Evolutionary conservation across 2,329 filamentous ascomycete species (phyloP), one percentile per base, ranked within the genome.

Genomic region (Biscogniauxia marginata): DNA sequence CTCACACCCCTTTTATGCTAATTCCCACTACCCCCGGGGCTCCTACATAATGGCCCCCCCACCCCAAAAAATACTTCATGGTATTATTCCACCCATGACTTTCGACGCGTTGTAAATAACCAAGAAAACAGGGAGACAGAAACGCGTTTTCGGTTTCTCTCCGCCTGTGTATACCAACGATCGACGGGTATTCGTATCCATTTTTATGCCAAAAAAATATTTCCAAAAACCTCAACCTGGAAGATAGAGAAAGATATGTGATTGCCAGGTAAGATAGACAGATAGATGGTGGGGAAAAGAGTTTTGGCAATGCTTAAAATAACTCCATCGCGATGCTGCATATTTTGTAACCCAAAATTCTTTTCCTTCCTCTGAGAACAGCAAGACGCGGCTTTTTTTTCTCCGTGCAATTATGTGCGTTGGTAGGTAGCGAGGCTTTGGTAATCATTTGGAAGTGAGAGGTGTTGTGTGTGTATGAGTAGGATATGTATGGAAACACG

Each of bases 401-500:
- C 5, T 52, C 22, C 53, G 46, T 23, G 21, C 16, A 21, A 49
- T 24, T 46, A 49, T 47, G 46, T 46, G 50, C 21, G 43, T 30
- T 13, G 8, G 23, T 47, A 24, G 39, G 16, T 52, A 20, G 44
- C 21, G 45, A 21, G 53, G 43, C 47, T 56, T 30, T 52, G 18
- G 22, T 19, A n/a, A 53, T 51, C 34, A 46, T 54, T 46, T 19
- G 44, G 16, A n/a, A n/a, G n/a, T n/a, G n/a, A n/a, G n/a, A n/a
- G n/a, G n/a, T n/a, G n/a, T n/a, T n/a, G n/a, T n/a, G 6, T 11
- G 30, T 39, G 9, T 39, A 39, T 39, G 30, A 1, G 13, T 39
- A 34, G 52, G 46, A 16, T 46, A 47, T 45, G 54, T 53, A 57
- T 60, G 54, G 53, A 50, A 50, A 50, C 52, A 55, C 45, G 30